Conservation (phyloP, 352 stramenopile species). For the Phytophthora quininea region DNA sequence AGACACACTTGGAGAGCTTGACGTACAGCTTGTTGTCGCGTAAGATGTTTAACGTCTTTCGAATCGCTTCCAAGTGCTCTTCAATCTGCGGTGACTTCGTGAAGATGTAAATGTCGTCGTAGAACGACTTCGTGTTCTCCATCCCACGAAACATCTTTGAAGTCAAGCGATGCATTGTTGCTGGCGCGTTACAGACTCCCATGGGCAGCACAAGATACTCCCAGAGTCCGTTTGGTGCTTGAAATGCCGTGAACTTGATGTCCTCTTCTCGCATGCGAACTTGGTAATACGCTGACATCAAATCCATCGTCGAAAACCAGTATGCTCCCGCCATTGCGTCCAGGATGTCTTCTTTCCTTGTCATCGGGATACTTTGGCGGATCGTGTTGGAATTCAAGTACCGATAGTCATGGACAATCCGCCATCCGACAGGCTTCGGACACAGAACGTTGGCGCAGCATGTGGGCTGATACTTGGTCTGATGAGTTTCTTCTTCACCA, state of each 20-base stretch:
- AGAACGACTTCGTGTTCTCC: background rate
- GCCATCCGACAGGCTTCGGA: constrained; percentile 24
- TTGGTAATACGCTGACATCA: constrained; percentile 3
- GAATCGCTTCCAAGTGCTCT: background rate
- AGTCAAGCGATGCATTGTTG: background rate
- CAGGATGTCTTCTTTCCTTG: background rate
- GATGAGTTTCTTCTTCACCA: constrained; percentile 6
- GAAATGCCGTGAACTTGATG: constrained; percentile 3
- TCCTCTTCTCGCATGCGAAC: background rate
- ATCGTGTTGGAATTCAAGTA: constrained; percentile 1
- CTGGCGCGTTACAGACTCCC: background rate
- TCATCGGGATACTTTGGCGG: constrained; percentile 15
- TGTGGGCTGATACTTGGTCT: constrained; percentile 19
- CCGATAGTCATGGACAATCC: constrained; percentile 29
- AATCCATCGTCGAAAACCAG: constrained; percentile 1
- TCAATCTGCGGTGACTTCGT: background rate
- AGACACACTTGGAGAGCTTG: constrained; percentile 23
- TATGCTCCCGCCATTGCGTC: constrained; percentile 1
- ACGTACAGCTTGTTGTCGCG: constrained; percentile 4
- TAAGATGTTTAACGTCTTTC: background rate
- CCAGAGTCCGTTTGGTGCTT: background rate
- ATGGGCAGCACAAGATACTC: constrained; percentile 5
- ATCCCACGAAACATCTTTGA: background rate
- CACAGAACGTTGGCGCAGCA: constrained; percentile 22
- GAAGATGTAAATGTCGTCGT: constrained; percentile 5